These are phyloP conservation scores for Monosporascus cannonballus DNA, from an alignment of 2,329 filamentous ascomycete genomes.

Conservation along the genomic window DNA sequence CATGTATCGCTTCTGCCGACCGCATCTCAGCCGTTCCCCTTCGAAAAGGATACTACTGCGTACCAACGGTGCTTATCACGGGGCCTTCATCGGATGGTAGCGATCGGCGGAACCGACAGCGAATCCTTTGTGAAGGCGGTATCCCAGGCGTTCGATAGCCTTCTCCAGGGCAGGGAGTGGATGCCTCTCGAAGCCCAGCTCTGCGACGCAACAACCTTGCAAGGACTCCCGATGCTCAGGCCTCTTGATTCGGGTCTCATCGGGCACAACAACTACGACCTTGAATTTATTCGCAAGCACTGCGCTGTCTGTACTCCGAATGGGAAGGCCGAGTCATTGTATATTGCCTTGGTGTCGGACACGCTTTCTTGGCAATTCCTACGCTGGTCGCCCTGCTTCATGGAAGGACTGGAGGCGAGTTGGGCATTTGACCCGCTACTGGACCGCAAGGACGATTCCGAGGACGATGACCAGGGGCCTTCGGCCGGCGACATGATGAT, in stretches of 20 bases:
- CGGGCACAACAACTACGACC: slow-evolving; percentile 35
- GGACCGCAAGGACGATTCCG: slow-evolving; percentile 34
- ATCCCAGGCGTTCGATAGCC: slow-evolving; percentile 39
- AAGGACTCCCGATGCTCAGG: slow-evolving; percentile 55
- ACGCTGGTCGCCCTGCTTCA: slow-evolving; percentile 39
- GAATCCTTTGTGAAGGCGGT: slow-evolving; percentile 45
- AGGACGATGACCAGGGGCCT: slow-evolving; percentile 30
- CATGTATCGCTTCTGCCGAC: slow-evolving; percentile 54
- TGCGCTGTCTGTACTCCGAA: slow-evolving; percentile 50
- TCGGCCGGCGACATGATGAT: slow-evolving; percentile 43
- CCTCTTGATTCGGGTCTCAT: slow-evolving; percentile 40
- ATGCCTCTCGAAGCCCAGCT: slow-evolving; percentile 53
- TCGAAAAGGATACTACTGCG: slow-evolving; percentile 55
- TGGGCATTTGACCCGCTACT: slow-evolving; percentile 48
- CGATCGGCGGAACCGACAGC: slow-evolving; percentile 42
- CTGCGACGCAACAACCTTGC: slow-evolving; percentile 48
- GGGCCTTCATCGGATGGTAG: slow-evolving; percentile 52
- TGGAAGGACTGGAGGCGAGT: slow-evolving; percentile 47
- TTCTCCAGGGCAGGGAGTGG: slow-evolving; percentile 47
- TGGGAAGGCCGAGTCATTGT: slow-evolving; percentile 53
- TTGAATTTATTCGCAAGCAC: slow-evolving; percentile 44
- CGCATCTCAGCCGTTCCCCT: slow-evolving; percentile 49
- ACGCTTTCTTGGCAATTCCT: slow-evolving; percentile 52
- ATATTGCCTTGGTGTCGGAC: slow-evolving; percentile 50
- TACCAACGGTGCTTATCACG: slow-evolving; percentile 57